phyloP scores from a whole-genome alignment of 331 rosid species.

The Quercus tomentella region DNA sequence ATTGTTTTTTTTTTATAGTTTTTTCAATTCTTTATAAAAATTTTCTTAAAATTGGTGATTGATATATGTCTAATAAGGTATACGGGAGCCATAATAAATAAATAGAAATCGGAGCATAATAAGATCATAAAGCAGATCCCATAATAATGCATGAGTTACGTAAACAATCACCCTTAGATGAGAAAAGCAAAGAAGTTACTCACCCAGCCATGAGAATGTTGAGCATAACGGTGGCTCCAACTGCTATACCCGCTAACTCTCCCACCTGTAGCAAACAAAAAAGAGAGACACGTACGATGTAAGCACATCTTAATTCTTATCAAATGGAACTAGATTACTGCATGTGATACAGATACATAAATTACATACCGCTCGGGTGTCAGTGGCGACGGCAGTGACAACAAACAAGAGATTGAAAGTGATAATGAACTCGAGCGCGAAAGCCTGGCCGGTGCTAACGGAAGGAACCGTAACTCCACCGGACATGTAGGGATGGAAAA shows the following conservation, averaged over 20 bases:
- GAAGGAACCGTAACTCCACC: conserved; percentile 89
- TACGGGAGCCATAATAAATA: too few relatives aligned
- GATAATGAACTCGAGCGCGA: conserved; percentile 79
- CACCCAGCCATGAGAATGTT: conserved; percentile 92
- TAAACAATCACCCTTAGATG: background rate
- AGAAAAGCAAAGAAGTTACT: background rate
- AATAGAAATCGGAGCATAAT: too few relatives aligned
- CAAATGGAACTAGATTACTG: too few relatives aligned
- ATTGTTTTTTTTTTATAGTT: too few relatives aligned
- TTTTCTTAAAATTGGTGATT: too few relatives aligned
- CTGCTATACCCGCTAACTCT: conserved; percentile 94
- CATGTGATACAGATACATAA: too few relatives aligned
- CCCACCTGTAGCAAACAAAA: conserved; percentile 55
- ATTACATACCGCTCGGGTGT: conserved; percentile 74
- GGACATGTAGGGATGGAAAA: conserved; percentile 60
- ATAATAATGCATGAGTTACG: too few relatives aligned
- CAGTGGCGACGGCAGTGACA: conserved; percentile 95
- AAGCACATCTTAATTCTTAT: background rate
- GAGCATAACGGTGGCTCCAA: conserved; percentile 93
- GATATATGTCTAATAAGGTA: too few relatives aligned
- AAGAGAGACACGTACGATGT: background rate
- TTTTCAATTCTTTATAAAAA: rapidly evolving
- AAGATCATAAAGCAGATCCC: too few relatives aligned
- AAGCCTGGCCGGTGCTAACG: conserved; percentile 56
- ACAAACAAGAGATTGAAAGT: conserved; percentile 90